These are phyloP conservation scores for Verbena officinalis DNA, from an alignment of 257 asterid species.

Conservation along the genomic window DNA sequence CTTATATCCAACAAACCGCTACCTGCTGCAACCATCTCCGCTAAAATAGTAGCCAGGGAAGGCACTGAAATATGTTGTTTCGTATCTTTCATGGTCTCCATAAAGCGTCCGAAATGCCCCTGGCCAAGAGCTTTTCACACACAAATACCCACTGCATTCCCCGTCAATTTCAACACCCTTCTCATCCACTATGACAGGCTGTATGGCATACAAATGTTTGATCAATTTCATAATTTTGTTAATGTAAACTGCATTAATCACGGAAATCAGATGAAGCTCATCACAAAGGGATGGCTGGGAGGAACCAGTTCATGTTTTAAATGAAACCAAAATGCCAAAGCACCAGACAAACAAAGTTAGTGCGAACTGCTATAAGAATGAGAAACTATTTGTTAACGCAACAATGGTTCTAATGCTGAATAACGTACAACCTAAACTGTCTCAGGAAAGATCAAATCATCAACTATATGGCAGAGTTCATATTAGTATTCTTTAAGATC, in stretches of 20 bases:
- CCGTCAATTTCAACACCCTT: slow-evolving; percentile 96
- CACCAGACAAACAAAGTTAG: neutral
- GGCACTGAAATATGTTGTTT: slow-evolving; percentile 95
- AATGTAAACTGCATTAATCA: neutral
- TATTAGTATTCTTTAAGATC: neutral
- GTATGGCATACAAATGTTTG: slow-evolving; percentile 31
- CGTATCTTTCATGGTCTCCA: slow-evolving; percentile 98
- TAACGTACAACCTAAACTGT: slow-evolving; percentile 2
- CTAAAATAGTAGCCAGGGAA: slow-evolving; percentile 98
- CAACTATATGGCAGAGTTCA: slow-evolving; percentile 9
- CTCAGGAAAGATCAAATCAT: neutral
- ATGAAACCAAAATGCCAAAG: slow-evolving; percentile 16
- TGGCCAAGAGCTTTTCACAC: slow-evolving; percentile 94
- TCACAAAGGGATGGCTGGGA: slow-evolving; percentile 21
- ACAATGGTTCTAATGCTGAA: neutral
- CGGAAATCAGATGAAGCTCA: slow-evolving; percentile 5
- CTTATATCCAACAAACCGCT: slow-evolving; percentile 28
- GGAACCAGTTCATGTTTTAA: slow-evolving; percentile 15
- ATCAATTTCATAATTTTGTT: slow-evolving; percentile 2
- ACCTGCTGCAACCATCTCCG: slow-evolving; percentile 99
- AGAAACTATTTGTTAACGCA: slow-evolving; percentile 3
- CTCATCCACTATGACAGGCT: slow-evolving; percentile 98
- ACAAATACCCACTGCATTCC: slow-evolving; percentile 93
- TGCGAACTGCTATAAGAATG: slow-evolving; percentile 1
- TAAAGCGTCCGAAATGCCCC: slow-evolving; percentile 94